These are phyloP conservation scores for Hypomontagnella submonticulosa DNA, from an alignment of 495 filamentous ascomycete genomes.

Conservation along the genomic window DNA sequence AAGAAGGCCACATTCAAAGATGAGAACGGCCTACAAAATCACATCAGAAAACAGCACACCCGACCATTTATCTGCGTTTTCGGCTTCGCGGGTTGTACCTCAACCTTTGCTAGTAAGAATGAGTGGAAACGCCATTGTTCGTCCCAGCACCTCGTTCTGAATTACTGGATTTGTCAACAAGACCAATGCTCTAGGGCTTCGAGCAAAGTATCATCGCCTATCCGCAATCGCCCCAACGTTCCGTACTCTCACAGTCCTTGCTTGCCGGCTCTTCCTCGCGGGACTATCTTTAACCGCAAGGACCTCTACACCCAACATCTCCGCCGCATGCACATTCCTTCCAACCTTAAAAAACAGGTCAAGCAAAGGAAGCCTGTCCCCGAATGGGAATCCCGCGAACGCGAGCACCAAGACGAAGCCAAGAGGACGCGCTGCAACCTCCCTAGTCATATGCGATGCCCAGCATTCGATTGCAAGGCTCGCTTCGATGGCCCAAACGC, in stretches of 20 bases:
- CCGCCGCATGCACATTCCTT: constrained; percentile 81
- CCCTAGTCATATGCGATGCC: constrained; percentile 72
- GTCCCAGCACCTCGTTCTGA: constrained; percentile 81
- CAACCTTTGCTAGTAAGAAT: constrained; percentile 42
- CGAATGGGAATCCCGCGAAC: constrained; percentile 58
- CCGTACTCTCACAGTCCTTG: constrained; percentile 42
- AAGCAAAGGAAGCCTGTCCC: constrained; percentile 51
- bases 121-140: constrained; percentile 88
- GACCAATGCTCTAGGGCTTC: constrained; percentile 64
- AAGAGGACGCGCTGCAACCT: constrained; percentile 67
- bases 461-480: constrained; percentile 65
- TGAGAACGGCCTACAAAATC: constrained; percentile 54
- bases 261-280: constrained; percentile 42
- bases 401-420: constrained; percentile 66
- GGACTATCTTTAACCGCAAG: constrained; percentile 88
- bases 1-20: constrained; percentile 53
- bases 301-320: constrained; percentile 92
- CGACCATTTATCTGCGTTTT: constrained; percentile 85
- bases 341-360: constrained; percentile 51
- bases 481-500: constrained; percentile 70
- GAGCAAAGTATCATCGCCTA: constrained; percentile 37
- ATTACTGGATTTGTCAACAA: constrained; percentile 84
- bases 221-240: constrained; percentile 52
- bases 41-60: constrained; percentile 63
- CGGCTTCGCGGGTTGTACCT: constrained; percentile 44